phyloP scores from a whole-genome alignment of 371 early-diverging fungal species.

The Mortierella sp. region DNA sequence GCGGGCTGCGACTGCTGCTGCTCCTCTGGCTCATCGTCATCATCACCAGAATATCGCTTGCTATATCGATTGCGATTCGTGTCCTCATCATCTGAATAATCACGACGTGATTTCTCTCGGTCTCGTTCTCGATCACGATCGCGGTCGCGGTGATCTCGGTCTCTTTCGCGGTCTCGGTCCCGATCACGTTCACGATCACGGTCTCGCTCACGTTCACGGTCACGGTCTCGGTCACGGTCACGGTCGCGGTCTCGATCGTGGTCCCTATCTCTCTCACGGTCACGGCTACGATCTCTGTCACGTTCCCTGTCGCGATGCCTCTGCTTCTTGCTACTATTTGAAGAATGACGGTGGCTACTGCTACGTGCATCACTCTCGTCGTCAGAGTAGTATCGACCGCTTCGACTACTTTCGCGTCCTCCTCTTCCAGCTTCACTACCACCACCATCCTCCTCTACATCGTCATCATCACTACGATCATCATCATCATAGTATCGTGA shows the following conservation, averaged over 20 bases:
- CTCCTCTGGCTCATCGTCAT: neutral
- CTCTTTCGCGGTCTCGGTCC: constrained; percentile 6
- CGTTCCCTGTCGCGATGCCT: constrained; percentile 25
- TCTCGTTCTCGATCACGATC: constrained; percentile 1
- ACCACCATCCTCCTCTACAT: constrained; percentile 1
- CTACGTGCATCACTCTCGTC: constrained; percentile 12
- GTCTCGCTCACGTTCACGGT: constrained; percentile 19
- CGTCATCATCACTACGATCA: constrained; percentile 12
- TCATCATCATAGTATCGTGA: constrained; percentile 15
- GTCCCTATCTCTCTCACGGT: constrained; percentile 21
- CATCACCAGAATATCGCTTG: neutral
- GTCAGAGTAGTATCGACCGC: constrained; percentile 14
- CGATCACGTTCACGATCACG: constrained; percentile 2
- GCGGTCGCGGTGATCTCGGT: constrained; percentile 10
- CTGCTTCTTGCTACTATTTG: constrained; percentile 8
- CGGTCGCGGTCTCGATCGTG: constrained; percentile 18
- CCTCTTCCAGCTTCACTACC: constrained; percentile 16
- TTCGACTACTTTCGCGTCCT: constrained; percentile 16
- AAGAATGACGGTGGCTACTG: constrained; percentile 13
- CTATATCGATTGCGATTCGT: neutral
- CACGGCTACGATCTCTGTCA: constrained; percentile 10
- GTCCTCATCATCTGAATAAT: neutral
- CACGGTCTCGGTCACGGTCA: constrained; percentile 25
- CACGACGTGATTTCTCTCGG: constrained; percentile 14
- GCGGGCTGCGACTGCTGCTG: neutral